These are phyloP conservation scores for Trichoderma hamatum DNA, from an alignment of 2,329 filamentous ascomycete genomes.

Conservation along the genomic window DNA sequence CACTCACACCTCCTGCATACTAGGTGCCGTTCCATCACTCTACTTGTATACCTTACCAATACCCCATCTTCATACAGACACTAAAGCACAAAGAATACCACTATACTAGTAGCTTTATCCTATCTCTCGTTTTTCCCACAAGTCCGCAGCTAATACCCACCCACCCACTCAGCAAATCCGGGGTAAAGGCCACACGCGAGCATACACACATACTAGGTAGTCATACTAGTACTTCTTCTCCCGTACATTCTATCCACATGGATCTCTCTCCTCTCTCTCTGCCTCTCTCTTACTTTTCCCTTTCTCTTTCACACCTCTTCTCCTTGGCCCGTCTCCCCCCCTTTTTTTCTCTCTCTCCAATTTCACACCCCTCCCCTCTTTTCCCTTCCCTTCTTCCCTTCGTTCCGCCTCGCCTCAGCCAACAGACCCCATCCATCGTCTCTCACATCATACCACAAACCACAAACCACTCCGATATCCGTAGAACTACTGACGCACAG, in stretches of 20 bases:
- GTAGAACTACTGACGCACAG: neutral
- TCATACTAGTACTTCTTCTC: neutral
- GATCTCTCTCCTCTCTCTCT: neutral
- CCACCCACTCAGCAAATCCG: conserved; percentile 4
- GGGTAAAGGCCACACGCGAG: conserved; percentile 3
- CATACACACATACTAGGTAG: neutral
- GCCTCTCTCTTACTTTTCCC: neutral
- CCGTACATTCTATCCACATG: neutral
- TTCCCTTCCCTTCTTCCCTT: neutral
- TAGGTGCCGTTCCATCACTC: neutral
- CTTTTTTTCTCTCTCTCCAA: neutral
- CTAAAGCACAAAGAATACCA: neutral
- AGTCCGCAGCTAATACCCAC: neutral
- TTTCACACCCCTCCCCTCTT: neutral
- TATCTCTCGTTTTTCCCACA: neutral
- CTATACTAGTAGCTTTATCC: neutral
- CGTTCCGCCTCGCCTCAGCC: neutral
- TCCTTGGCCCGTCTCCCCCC: neutral
- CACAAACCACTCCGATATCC: neutral
- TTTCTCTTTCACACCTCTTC: neutral
- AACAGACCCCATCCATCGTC: neutral
- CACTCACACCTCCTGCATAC: neutral
- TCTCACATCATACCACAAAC: neutral
- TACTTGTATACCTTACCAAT: neutral
- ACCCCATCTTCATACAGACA: neutral